Evolutionary conservation across 2,329 filamentous ascomycete genomes (phyloP).

Genomic region (Ustulina deusta): DNA sequence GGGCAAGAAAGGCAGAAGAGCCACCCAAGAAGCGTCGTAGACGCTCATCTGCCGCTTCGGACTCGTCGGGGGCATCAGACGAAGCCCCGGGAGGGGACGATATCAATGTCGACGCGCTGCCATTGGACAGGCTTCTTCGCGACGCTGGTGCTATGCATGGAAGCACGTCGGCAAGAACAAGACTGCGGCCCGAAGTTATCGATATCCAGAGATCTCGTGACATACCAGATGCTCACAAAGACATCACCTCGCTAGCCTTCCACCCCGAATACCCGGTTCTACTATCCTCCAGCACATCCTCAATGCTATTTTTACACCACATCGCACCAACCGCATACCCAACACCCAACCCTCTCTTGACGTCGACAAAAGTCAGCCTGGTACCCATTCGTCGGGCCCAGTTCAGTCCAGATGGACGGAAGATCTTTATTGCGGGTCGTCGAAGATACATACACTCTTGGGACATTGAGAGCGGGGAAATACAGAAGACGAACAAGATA

Average conservation of each 20-base stretch:
- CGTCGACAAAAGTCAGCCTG: conserved; percentile 85
- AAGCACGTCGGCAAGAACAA: conserved; percentile 65
- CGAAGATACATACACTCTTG: conserved; percentile 94
- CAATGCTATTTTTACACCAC: conserved; percentile 89
- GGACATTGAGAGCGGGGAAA: conserved; percentile 83
- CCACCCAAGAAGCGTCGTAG: conserved; percentile 63
- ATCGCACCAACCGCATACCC: conserved; percentile 80
- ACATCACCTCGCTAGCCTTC: conserved; percentile 86
- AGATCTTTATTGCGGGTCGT: conserved; percentile 89
- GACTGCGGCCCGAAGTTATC: conserved; percentile 85
- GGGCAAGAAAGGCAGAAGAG: conserved; percentile 66
- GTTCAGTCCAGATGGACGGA: conserved; percentile 79
- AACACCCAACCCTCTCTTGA: conserved; percentile 87
- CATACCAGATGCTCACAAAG: conserved; percentile 81
- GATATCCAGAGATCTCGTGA: conserved; percentile 92
- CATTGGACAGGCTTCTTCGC: conserved; percentile 83
- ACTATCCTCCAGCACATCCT: conserved; percentile 87
- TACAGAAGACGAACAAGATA: conserved; percentile 84
- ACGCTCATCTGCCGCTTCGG: conserved; percentile 63
- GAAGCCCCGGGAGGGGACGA: conserved; percentile 58
- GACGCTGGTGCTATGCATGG: conserved; percentile 76
- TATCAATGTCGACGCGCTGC: conserved; percentile 74
- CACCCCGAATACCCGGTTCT: conserved; percentile 90
- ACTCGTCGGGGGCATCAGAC: conserved; percentile 49
- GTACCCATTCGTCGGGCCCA: conserved; percentile 87